Evolutionary conservation across 139 green algal genomes (phyloP), one percentile per base, ranked within the genome.

Genomic region (Picochlorum costavermella): DNA sequence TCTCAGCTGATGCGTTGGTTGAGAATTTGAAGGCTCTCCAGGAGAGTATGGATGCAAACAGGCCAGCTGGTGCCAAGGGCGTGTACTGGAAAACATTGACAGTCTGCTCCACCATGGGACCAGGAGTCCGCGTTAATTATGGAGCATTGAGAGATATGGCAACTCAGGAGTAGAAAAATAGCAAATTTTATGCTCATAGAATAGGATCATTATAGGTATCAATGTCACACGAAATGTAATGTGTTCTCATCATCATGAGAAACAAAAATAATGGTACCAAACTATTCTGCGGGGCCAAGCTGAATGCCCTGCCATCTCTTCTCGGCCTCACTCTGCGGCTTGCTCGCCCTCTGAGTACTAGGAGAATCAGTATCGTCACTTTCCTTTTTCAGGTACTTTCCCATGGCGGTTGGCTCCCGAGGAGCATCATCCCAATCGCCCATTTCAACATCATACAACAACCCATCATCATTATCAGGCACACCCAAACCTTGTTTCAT

Each of bases 11-110:
- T 20, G 79, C 95, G 57, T 78, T 99, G 45, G 57, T 96, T 57
- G 72, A 64, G 23, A 99, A 99, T 82, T 77, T 99, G 11, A 95
- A 94, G 77, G 90, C 80, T 58, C 50, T 69, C 55, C 84, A 95
- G 82, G 85, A 92, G 51, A 90, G 84, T 28, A 89, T 98, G 25
- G 91, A 99, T 58, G 37, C 72, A 57, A 98, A 98, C 90, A 9
- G 75, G 31, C 90, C 86, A 83, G 66, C 94, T 92, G 94, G 94
- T n/a, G 82, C 88, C 28, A 99, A 99, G 82, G 94, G 94, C 2
- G 61, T 89, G 14, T 97, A 96, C 84, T 99, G 93, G 93, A 97
- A 96, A 81, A 91, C 68, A 26, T 63, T 92, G 33, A 92, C 90
- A 30, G 67, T 99, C 10, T 95, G 86, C 84, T 88, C 83, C 46